Percentiles rank a stretch among this genome's conserved stretches.
These are phyloP conservation scores for Rubia peregrina DNA, from an alignment of 305 asterid species.

Conservation along the genomic window DNA sequence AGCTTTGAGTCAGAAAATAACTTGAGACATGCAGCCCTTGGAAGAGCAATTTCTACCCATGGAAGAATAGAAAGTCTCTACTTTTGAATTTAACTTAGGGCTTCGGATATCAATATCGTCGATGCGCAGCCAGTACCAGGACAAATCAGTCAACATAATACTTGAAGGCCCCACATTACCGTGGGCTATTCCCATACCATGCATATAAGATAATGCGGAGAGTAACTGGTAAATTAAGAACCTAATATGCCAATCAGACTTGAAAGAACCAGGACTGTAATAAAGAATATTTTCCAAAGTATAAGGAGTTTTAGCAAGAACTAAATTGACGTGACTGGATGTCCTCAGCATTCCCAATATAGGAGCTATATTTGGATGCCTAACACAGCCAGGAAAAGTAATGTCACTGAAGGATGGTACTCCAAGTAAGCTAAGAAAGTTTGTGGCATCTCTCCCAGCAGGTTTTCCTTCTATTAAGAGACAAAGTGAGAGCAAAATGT, in stretches of 20 bases:
- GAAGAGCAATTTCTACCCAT: constrained; percentile 35
- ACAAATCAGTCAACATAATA: constrained; percentile 57
- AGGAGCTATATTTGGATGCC: constrained; percentile 90
- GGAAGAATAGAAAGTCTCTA: constrained; percentile 25
- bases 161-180: constrained; percentile 68
- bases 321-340: constrained; percentile 36
- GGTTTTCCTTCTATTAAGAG: constrained; percentile 68
- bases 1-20: constrained; percentile 62
- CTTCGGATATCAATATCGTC: constrained; percentile 40
- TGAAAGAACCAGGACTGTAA: constrained; percentile 64
- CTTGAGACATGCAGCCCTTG: constrained; percentile 50
- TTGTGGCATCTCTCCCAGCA: constrained; percentile 45
- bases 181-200: constrained; percentile 72
- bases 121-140: constrained; percentile 81
- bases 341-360: constrained; percentile 70
- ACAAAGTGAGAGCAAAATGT: constrained; percentile 52
- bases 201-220: constrained; percentile 79
- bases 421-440: constrained; percentile 75
- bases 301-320: constrained; percentile 63
- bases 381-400: constrained; percentile 78
- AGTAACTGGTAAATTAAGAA: constrained; percentile 74
- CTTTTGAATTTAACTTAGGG: constrained; percentile 29
- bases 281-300: constrained; percentile 71
- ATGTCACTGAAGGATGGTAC: constrained; percentile 60
- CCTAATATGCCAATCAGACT: constrained; percentile 66